Evolutionary conservation across 495 filamentous ascomycete species (phyloP).

Genomic region (Penicillium diatomitis): DNA sequence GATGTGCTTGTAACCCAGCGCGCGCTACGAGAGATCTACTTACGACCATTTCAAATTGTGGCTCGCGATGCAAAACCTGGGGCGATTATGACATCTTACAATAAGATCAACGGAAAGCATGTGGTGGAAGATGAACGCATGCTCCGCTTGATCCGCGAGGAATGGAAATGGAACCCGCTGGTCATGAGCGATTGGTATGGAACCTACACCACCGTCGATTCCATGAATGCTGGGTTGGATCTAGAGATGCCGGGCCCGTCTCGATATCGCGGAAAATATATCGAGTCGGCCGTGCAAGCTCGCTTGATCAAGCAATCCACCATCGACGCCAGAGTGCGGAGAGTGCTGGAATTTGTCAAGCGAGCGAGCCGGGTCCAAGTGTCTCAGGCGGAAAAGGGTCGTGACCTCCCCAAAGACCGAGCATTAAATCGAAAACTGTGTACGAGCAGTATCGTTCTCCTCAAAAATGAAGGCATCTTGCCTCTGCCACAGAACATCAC

Average conservation of each 20-base stretch:
- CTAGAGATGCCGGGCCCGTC: constrained; percentile 63
- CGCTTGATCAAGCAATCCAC: constrained; percentile 44
- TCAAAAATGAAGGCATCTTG: constrained; percentile 62
- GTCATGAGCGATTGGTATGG: constrained; percentile 37
- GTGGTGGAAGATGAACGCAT: constrained; percentile 50
- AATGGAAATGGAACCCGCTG: constrained; percentile 53
- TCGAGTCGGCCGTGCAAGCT: constrained; percentile 42
- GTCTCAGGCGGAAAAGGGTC: constrained; percentile 37
- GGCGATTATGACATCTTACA: constrained; percentile 68
- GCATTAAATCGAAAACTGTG: constrained; percentile 50
- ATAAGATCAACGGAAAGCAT: constrained; percentile 62
- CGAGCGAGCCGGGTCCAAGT: constrained; percentile 41
- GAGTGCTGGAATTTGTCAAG: constrained; percentile 46
- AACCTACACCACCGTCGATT: constrained; percentile 51
- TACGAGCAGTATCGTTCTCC: constrained; percentile 58
- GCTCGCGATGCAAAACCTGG: constrained; percentile 50
- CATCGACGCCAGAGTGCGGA: constrained; percentile 47
- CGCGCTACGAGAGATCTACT: constrained; percentile 64
- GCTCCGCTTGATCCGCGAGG: constrained; percentile 51
- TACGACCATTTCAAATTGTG: constrained; percentile 62
- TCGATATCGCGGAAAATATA: constrained; percentile 38
- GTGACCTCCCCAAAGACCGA: constrained; percentile 52
- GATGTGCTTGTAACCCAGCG: constrained; percentile 54
- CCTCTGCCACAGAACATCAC: constrained; percentile 34
- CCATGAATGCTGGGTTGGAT: constrained; percentile 55